These are phyloP conservation scores for Sisymbrium altissimum DNA, from an alignment of 345 rosid species.

Conservation along the genomic window DNA sequence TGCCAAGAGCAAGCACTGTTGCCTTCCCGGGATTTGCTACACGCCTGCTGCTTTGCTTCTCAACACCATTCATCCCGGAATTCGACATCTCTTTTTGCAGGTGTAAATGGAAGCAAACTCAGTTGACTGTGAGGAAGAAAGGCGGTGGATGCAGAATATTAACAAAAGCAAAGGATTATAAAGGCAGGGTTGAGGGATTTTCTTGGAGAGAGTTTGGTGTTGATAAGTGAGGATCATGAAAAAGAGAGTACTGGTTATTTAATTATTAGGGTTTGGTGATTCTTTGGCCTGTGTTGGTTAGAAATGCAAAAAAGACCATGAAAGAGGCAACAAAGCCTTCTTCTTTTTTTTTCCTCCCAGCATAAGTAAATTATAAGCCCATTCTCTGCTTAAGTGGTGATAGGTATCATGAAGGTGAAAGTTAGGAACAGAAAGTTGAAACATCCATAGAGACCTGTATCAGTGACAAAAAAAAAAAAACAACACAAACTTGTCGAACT, in stretches of 20 bases:
- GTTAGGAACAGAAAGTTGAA: constrained; percentile 24
- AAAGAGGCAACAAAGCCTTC: constrained; percentile 25
- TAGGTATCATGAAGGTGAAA: constrained; percentile 26
- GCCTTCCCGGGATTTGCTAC: constrained; percentile 74
- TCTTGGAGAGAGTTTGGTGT: constrained; percentile 65
- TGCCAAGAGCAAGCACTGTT: constrained; percentile 83
- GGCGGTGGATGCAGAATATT: constrained; percentile 24
- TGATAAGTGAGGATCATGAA: constrained; percentile 43
- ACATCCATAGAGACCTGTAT: constrained; percentile 10
- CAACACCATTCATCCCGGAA: constrained; percentile 26
- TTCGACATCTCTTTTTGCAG: constrained; percentile 41
- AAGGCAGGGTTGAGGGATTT: constrained; percentile 34
- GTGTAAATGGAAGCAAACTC: constrained; percentile 9
- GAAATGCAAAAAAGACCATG: constrained; percentile 32
- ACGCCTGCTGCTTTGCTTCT: constrained; percentile 35
- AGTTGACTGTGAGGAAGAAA: constrained; percentile 26
- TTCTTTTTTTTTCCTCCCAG: constrained; percentile 13
- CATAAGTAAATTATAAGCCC: not conserved
- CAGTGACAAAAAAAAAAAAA: no score
- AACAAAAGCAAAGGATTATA: constrained; percentile 35
- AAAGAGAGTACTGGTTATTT: constrained; percentile 30
- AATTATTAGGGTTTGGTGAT: constrained; percentile 40
- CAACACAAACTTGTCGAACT: not conserved
- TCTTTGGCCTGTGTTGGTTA: constrained; percentile 38
- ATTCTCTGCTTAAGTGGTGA: not conserved